Conservation (phyloP, 2,329 filamentous ascomycete species). For the Alternaria sp. region DNA sequence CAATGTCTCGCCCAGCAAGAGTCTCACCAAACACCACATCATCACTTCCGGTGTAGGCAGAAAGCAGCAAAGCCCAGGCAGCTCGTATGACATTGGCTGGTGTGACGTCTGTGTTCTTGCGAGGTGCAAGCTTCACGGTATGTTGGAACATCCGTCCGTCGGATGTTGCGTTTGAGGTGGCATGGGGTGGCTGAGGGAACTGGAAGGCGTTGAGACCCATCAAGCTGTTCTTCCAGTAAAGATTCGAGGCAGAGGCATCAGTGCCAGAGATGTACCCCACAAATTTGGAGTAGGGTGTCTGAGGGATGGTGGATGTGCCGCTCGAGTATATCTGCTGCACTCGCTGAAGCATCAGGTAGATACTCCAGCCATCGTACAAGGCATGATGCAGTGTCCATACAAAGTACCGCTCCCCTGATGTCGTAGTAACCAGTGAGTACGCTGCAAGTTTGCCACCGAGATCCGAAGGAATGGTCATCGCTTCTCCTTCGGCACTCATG, state of each 20-base stretch:
- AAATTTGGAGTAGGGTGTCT: slow-evolving; percentile 40
- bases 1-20: slow-evolving; percentile 44
- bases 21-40: slow-evolving; percentile 39
- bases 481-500: slow-evolving; percentile 21
- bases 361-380: slow-evolving; percentile 50
- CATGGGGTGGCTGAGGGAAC: slow-evolving; percentile 41
- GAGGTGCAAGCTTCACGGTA: slow-evolving; percentile 27
- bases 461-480: slow-evolving; percentile 24
- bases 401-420: slow-evolving; percentile 31
- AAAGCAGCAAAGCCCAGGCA: slow-evolving; percentile 35
- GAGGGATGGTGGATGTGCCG: slow-evolving; percentile 22
- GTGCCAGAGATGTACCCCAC: slow-evolving; percentile 39
- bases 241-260: slow-evolving; percentile 25
- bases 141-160: slow-evolving; percentile 34
- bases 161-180: slow-evolving; percentile 23
- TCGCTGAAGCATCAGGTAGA: slow-evolving; percentile 37
- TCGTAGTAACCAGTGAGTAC: slow-evolving; percentile 34
- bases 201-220: slow-evolving; percentile 30
- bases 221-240: slow-evolving; percentile 46
- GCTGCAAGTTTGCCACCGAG: slow-evolving; percentile 32
- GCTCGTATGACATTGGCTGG: slow-evolving; percentile 27
- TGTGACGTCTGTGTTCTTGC: slow-evolving; percentile 39
- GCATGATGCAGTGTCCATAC: slow-evolving; percentile 51
- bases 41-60: slow-evolving; percentile 23
- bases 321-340: slow-evolving; percentile 33